Conservation (phyloP, 768 basidiomycete species). For the Mycena crocata region DNA sequence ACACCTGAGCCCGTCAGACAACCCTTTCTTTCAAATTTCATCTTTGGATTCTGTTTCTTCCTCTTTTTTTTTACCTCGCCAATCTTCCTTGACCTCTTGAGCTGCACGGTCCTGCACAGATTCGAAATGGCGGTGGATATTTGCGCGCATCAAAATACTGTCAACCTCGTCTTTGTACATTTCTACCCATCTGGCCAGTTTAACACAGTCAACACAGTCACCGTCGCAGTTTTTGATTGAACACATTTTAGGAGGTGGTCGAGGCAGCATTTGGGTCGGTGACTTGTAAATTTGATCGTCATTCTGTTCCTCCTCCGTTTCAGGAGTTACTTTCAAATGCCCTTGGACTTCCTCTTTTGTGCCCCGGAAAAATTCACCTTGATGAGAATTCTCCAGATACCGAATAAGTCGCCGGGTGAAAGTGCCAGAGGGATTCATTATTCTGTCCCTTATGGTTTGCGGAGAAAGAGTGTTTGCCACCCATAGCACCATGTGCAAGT, state of each 20-base stretch:
- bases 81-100: not conserved
- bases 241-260: not conserved
- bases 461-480: constrained; percentile 26
- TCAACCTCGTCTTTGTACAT: not conserved
- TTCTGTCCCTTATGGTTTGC: constrained; percentile 28
- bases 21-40: not conserved
- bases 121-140: not conserved
- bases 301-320: not conserved
- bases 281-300: not conserved
- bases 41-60: too few relatives aligned
- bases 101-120: not conserved
- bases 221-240: not conserved
- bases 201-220: not conserved
- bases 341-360: not conserved
- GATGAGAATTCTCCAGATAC: constrained; percentile 10
- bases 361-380: not conserved
- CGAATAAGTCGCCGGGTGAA: constrained; percentile 11
- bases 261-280: not conserved
- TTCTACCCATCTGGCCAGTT: not conserved
- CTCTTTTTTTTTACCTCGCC: not conserved
- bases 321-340: not conserved
- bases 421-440: not conserved
- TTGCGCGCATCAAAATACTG: not conserved
- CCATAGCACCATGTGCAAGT: constrained; percentile 43
- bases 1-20: not conserved